Base-by-base conservation (phyloP, 108 stramenopile genomes). In the Pseudonitzschia multistriata region DNA sequence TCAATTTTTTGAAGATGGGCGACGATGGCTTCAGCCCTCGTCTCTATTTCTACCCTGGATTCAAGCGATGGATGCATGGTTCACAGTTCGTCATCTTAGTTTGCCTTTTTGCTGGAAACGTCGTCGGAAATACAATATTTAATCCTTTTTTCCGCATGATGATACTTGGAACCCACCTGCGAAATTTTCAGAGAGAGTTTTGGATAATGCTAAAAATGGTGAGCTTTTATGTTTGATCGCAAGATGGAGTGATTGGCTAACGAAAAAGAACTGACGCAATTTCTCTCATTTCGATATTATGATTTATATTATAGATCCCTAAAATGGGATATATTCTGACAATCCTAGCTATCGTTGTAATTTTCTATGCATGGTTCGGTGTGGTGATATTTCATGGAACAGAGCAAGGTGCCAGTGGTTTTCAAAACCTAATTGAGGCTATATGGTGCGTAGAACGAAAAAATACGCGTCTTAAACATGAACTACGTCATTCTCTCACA, bases 281-380 rank as follows among this genome's bases (percentile, higher is more conserved):
- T 24, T 29, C 63, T 67, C 24, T 45, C 17, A 33, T n/a, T 47
- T 52, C n/a, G n/a, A n/a, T n/a, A n/a, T n/a, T n/a, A n/a, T n/a
- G n/a, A n/a, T 25, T 25, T 7, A 10, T 24, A 22, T 22, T 62
- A 7, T 64, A 64, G 63, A 70, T 73, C 36, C 65, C 49, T 24
- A 14, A 48, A 70, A 49, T 66, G 42, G 30, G 24, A 30, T 59
- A 74, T n/a, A 66, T 69, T 31, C 1, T 56, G 50, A 39, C 68
- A 47, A 19, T 66, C 24, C 27, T 70, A 42, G 49, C 29, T 8
- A 33, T 70, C 34, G 56, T 64, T 0, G 60, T 67, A 8, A 25
- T 67, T 39, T 85, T 88, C 72, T 91, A 83, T 61, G 83, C 79
- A 3, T 88, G 86, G 87, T 80, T 89, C 60, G 92, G 89, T 3